Percentiles rank a stretch among this genome's conserved stretches.
phyloP scores from a whole-genome alignment of 441 rosid species.

The Capsella rubella region DNA sequence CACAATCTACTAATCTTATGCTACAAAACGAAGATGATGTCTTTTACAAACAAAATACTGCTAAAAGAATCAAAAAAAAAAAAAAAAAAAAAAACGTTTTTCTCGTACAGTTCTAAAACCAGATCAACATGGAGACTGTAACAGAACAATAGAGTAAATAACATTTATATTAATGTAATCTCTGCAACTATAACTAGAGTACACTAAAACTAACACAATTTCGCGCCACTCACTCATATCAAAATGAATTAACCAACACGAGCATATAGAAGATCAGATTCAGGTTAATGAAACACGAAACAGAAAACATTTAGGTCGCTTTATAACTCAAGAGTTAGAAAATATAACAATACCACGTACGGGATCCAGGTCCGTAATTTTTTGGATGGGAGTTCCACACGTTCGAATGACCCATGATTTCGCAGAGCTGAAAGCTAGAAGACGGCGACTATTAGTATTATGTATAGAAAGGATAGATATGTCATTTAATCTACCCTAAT shows the following conservation, averaged over 20 bases:
- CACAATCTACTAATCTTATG: neutral
- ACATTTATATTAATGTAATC: neutral
- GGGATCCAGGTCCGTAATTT: slow-evolving; percentile 55
- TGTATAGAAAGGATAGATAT: no score
- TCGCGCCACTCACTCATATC: neutral
- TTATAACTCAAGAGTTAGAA: neutral
- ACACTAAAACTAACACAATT: neutral
- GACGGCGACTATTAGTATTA: no score
- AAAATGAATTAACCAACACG: neutral
- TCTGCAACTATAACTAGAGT: neutral
- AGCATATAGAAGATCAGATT: neutral
- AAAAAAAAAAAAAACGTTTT: neutral
- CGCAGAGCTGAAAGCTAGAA: neutral
- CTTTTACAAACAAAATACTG: neutral
- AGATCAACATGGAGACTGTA: neutral
- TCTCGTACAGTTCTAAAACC: neutral
- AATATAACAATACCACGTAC: slow-evolving; percentile 45
- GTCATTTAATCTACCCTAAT: no score
- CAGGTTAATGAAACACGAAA: neutral
- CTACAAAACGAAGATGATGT: neutral
- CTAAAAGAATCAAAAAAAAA: neutral
- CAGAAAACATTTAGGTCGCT: neutral
- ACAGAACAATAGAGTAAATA: neutral
- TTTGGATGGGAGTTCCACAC: slow-evolving; percentile 60
- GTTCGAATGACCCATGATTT: slow-evolving; percentile 49